phyloP scores from a whole-genome alignment of 2,329 filamentous ascomycete species.

The Penicillium freii region DNA sequence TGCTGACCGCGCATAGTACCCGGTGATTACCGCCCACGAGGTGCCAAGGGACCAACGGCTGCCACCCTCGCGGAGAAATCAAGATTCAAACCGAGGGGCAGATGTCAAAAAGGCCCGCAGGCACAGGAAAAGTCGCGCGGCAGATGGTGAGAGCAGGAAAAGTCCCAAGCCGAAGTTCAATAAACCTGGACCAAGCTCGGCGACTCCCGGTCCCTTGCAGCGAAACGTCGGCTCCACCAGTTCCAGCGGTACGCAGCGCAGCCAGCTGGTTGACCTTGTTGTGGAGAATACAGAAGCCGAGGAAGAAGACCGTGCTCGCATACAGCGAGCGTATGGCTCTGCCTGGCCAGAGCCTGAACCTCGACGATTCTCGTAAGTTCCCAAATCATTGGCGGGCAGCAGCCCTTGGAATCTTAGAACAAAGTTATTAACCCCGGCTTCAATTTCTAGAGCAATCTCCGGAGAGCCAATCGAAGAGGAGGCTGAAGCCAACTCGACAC shows the following conservation, averaged over 20 bases:
- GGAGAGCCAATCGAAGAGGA: conserved; percentile 32
- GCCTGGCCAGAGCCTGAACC: conserved; percentile 55
- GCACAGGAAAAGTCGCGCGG: conserved; percentile 35
- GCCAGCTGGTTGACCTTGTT: conserved; percentile 65
- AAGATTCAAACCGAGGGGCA: conserved; percentile 32
- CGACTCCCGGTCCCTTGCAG: conserved; percentile 25
- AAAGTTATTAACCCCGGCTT: conserved; percentile 18
- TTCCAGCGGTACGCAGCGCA: conserved; percentile 57
- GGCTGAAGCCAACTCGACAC: conserved; percentile 8
- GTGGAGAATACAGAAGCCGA: conserved; percentile 64
- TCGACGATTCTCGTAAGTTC: conserved; percentile 35
- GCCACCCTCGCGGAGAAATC: conserved; percentile 55
- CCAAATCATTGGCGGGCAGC: neutral
- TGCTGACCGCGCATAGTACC: conserved; percentile 63
- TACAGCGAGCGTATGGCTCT: conserved; percentile 61
- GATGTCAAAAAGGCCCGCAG: conserved; percentile 41
- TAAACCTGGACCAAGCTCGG: conserved; percentile 35
- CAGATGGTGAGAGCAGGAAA: conserved; percentile 20
- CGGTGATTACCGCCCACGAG: conserved; percentile 81
- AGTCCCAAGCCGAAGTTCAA: conserved; percentile 31
- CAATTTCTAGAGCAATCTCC: conserved; percentile 30
- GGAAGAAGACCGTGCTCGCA: conserved; percentile 60
- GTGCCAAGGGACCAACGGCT: conserved; percentile 69
- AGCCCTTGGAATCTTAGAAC: neutral
- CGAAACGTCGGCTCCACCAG: conserved; percentile 38